Evolutionary conservation across 805 yeast species (phyloP), one percentile per base, ranked within the genome.

Genomic region (Monosporozyma servazzii): DNA sequence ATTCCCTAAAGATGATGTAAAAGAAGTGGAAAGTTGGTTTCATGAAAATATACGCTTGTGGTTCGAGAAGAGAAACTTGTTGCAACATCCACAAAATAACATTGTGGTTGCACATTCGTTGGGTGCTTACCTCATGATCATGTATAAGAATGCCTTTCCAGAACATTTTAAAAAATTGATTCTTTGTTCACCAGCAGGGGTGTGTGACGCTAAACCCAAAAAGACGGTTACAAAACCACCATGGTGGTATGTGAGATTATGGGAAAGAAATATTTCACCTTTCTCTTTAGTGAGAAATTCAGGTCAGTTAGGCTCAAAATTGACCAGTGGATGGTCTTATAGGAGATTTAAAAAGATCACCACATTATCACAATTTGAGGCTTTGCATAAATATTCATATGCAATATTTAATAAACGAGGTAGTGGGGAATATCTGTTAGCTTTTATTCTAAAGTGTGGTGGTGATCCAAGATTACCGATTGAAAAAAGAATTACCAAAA

Each of bases 121-220:
- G 78, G 99, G 99, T 4, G 96, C 95, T 0, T 91, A 90, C 63
- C 60, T 91, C 21, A 78, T 85, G 63, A 77, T 84, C 0, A 68
- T 83, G 4, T 86, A 88, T 58, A 84, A 87, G 3, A 72, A 81
- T 50, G 73, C 75, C 50, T 69, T 75, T 55, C 88, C 91, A 0
- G 68, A 72, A 1, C 77, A 80, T 45, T 83, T 90, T 54, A 71
- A 75, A 47, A 84, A 84, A 58, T 63, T 91, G 36, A 62, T 89
- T n/a, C 75, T 90, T 72, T 83, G 88, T 6, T 86, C 96, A 0
- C 98, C 98, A 0, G 98, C 95, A 0, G 96, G 95, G 3, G 80
- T 93, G 5, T 58, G 59, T 41, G 37, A 54, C 9, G 53, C 61
- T 3, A 49, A 51, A 79, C 79, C 43, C 58, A 70, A 5, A 63